A percentile compares a stretch with the other conserved stretches of the same genome.
Conservation (phyloP, 805 yeast species). For the Jamesozyma hellenica region DNA sequence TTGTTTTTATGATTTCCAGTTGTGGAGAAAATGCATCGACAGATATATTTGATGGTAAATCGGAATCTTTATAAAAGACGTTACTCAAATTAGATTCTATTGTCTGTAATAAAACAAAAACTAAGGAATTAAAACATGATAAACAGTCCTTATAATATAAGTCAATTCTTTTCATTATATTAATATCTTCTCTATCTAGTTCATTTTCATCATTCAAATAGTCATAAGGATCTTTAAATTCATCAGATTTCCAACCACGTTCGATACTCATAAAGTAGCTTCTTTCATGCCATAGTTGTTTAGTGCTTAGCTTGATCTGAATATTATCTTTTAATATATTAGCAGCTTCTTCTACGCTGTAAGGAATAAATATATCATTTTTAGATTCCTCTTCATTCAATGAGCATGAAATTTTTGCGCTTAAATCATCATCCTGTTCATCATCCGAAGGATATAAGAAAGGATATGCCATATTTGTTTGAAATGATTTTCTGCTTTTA, state of each 20-base stretch:
- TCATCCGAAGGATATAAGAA: slow-evolving; percentile 47
- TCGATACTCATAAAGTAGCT: slow-evolving; percentile 65
- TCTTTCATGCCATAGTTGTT: slow-evolving; percentile 64
- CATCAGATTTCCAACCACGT: slow-evolving; percentile 40
- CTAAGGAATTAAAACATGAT: slow-evolving; percentile 51
- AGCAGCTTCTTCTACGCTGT: slow-evolving; percentile 71
- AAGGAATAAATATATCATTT: slow-evolving; percentile 39
- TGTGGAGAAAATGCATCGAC: slow-evolving; percentile 17
- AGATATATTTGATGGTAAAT: slow-evolving; percentile 6
- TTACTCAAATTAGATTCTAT: slow-evolving; percentile 41
- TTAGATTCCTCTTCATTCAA: neutral
- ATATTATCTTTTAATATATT: slow-evolving; percentile 53
- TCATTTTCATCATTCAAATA: slow-evolving; percentile 12
- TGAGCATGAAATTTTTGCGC: slow-evolving; percentile 6
- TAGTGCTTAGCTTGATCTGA: slow-evolving; percentile 53
- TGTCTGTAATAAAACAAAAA: slow-evolving; percentile 52
- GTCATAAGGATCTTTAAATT: slow-evolving; percentile 23
- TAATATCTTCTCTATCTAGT: slow-evolving; percentile 21
- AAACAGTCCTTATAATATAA: slow-evolving; percentile 44
- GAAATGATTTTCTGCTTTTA: slow-evolving; percentile 46
- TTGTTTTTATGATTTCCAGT: slow-evolving; percentile 48
- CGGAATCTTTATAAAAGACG: slow-evolving; percentile 14
- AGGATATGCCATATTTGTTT: slow-evolving; percentile 59
- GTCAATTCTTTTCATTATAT: slow-evolving; percentile 45
- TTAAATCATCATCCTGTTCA: slow-evolving; percentile 23